phyloP scores from a whole-genome alignment of 148 eudicot species.

The Camellia sinensis region DNA sequence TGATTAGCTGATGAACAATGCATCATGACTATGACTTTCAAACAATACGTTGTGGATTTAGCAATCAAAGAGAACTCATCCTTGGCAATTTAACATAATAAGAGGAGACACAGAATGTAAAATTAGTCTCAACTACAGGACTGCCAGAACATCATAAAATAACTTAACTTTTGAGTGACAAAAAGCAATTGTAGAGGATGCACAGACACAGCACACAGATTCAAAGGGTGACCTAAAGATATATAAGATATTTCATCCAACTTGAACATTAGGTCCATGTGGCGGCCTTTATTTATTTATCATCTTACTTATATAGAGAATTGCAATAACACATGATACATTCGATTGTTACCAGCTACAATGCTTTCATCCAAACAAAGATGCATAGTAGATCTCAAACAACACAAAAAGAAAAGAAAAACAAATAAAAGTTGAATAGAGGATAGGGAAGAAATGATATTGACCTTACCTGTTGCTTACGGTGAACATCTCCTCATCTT shows the following conservation, averaged over 20 bases:
- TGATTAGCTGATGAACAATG: no score
- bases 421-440: neutral
- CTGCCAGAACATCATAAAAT: no score
- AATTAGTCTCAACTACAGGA: no score
- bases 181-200: neutral
- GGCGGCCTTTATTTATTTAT: neutral
- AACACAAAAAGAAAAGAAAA: no score
- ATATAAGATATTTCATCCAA: neutral
- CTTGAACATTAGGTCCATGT: neutral
- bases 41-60: no score
- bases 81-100: no score
- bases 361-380: neutral
- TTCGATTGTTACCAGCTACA: neutral
- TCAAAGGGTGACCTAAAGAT: neutral
- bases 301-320: neutral
- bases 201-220: neutral
- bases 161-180: no score
- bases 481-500: conserved; percentile 86
- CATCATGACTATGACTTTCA: no score
- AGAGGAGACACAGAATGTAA: no score
- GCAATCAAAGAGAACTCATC: no score
- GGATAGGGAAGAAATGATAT: neutral
- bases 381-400: neutral
- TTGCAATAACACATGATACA: neutral
- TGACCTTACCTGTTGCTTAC: conserved; percentile 82